A percentile compares a stretch with the other conserved stretches of the same genome.
These are phyloP conservation scores for Phytophthora quininea DNA, from an alignment of 352 stramenopile species.

Conservation along the genomic window DNA sequence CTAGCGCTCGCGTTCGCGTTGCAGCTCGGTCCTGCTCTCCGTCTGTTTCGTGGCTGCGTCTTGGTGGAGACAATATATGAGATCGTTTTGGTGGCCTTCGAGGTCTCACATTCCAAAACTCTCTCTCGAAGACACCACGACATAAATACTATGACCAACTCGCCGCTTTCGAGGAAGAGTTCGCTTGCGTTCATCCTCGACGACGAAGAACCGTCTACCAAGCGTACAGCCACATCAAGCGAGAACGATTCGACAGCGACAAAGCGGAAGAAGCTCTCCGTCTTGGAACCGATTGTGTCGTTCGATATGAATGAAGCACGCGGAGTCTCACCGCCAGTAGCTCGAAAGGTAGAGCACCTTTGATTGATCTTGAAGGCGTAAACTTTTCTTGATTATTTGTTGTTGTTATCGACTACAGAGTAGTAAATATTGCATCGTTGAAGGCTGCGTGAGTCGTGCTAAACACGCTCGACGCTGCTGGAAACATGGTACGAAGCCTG, in stretches of 20 bases:
- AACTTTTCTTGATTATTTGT: background rate
- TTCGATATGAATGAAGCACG: slow-evolving; percentile 18
- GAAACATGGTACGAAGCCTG: slow-evolving; percentile 38
- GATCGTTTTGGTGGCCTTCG: slow-evolving; percentile 23
- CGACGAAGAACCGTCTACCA: background rate
- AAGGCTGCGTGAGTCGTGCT: slow-evolving; percentile 35
- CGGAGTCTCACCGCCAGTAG: slow-evolving; percentile 6
- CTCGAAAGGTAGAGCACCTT: slow-evolving; percentile 22
- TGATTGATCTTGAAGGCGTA: background rate
- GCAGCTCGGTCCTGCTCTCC: slow-evolving; percentile 10
- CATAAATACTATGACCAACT: slow-evolving; percentile 4
- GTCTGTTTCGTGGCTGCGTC: slow-evolving; percentile 34
- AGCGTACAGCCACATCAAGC: slow-evolving; percentile 2
- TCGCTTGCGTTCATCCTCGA: slow-evolving; percentile 55
- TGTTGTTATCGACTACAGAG: slow-evolving; percentile 17
- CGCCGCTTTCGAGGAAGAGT: slow-evolving; percentile 33
- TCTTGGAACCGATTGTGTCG: slow-evolving; percentile 11
- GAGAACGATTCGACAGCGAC: background rate
- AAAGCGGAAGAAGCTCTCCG: slow-evolving; percentile 13
- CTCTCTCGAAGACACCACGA: slow-evolving; percentile 11
- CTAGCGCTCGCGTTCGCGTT: slow-evolving; percentile 19
- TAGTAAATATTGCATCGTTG: slow-evolving; percentile 49
- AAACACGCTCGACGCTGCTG: slow-evolving; percentile 50
- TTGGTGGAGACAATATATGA: slow-evolving; percentile 25
- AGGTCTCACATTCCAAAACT: background rate